Base-by-base conservation (phyloP, 225 moss, liverwort and hornwort species). In the Bryoerythrophyllum caledonicum region DNA sequence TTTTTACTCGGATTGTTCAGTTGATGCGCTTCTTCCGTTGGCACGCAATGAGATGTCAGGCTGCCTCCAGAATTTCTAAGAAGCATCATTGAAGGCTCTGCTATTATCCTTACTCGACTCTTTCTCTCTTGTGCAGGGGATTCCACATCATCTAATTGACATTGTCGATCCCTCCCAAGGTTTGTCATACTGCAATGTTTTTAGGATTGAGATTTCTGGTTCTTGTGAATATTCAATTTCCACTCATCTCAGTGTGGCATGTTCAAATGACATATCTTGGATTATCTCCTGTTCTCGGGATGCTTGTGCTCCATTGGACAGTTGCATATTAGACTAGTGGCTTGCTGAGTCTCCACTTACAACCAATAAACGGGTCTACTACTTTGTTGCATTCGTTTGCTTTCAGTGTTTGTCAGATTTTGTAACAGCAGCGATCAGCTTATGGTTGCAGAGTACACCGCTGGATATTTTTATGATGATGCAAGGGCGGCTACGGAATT, bases 111-210 rank as follows among this genome's bases (percentile, higher is more conserved):
- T 44, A 81, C 64, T 81, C 12, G 63, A 4, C 72, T 59, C 58
- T 56, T 67, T 23, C 60, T 81, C 27, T 63, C 8, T 61, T 54
- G 46, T 69, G 77, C 86, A 95, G 91, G 87, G 83, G 81, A 83
- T 95, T 73, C 82, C 85, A 6, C 94, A 95, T 83, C 94, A 95
- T 80, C 86, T 95, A 26, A 83, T 95, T 67, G 92, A 95, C 76
- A 84, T 95, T 58, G 76, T 92, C 25, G 72, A 83, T 67, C 85
- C 94, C 5, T 82, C 88, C 63, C 83, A 92, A 89, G 91, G 93
- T 91, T 66, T 30, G 43, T 69, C 54, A 28, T 54, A 61, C 74
- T 73, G 37, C 68, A 53, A 74, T 25, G 32, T 30, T 7, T 10
- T 74, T 16, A 21, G 60, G 54, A n/a, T 27, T 20, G 6, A 9